Base-by-base conservation (phyloP, 1,284 basidiomycete species). In the Laetiporus sulphureus region DNA sequence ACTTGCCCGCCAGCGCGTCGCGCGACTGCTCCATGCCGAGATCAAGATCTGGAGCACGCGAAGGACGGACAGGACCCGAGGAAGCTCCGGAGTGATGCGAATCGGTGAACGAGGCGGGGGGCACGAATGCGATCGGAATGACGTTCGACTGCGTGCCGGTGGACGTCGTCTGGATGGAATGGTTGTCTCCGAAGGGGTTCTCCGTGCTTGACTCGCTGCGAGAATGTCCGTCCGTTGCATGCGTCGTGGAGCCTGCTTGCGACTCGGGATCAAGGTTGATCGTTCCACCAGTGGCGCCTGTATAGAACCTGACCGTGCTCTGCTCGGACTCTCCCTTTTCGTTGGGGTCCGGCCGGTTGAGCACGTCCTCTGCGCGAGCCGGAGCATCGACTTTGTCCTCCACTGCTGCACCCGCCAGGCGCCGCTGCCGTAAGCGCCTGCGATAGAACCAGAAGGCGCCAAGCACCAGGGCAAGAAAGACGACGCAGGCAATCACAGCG, bases 111-210 rank as follows among this genome's bases (percentile, higher is more conserved):
- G 72, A 71, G 15, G 75, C 73, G 16, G 82, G 74, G n/a, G 81
- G 65, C 27, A 88, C 81, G 39, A 89, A 69, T 4, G 84, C 84
- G 49, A 89, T 90, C 45, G 86, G 86, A 42, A 90, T 90, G 50
- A 87, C 86, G 54, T 90, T 89, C 12, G 86, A 85, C 57, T 83
- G 80, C 10, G 83, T 82, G 40, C 75, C 72, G 16, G 79, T 78
- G 13, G 74, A 75, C 1, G 69, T 68, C 13, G 86, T 89, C 61
- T 85, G 82, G 45, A 89, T 88, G 16, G 85, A 87, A 42, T 82
- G 75, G 24, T 60, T 65, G 57, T 89, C 85, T 30, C 75, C 73
- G 61, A 89, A 89, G n/a, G 85, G 85, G 65, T 88, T 85, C 37
- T 64, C 68, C 22, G 61, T 59, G 27, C 61, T 51, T 23, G 69